Percentiles rank a stretch among this genome's conserved stretches.
Evolutionary conservation across 75 land plant genomes (phyloP).

Genomic region (Selaginella moellendorffii): DNA sequence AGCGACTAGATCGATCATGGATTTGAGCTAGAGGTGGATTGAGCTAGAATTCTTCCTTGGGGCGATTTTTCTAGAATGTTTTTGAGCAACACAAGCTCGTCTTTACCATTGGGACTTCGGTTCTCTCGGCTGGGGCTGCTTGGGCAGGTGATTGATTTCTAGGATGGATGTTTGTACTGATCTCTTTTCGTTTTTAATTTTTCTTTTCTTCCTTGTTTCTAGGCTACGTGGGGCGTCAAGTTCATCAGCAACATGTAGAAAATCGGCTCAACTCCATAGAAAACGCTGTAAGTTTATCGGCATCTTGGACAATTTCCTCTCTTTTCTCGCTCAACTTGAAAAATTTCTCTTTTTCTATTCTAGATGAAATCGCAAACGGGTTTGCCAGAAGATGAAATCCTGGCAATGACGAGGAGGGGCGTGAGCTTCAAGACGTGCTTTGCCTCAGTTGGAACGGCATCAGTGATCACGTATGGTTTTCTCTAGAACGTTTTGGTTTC

Average conservation of each 20-base stretch:
- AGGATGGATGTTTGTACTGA: neutral
- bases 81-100: neutral
- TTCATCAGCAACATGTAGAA: neutral
- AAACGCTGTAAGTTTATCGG: neutral
- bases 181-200: neutral
- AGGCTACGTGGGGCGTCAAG: neutral
- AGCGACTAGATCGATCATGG: too few relatives aligned
- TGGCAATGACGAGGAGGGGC: neutral
- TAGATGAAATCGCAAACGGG: too few relatives aligned
- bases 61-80: too few relatives aligned
- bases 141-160: neutral
- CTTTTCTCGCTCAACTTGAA: too few relatives aligned
- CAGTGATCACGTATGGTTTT: neutral
- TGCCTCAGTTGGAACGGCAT: neutral
- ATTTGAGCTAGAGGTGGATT: too few relatives aligned
- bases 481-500: too few relatives aligned
- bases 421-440: neutral
- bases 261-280: neutral
- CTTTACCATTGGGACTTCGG: neutral
- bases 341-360: too few relatives aligned
- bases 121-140: neutral
- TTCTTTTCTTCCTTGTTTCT: neutral
- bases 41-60: too few relatives aligned
- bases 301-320: too few relatives aligned
- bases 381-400: neutral